A percentile compares a stretch with the other conserved stretches of the same genome.
Conservation (phyloP, 2,329 filamentous ascomycete genomes). For the Penicillium brasilianum region DNA sequence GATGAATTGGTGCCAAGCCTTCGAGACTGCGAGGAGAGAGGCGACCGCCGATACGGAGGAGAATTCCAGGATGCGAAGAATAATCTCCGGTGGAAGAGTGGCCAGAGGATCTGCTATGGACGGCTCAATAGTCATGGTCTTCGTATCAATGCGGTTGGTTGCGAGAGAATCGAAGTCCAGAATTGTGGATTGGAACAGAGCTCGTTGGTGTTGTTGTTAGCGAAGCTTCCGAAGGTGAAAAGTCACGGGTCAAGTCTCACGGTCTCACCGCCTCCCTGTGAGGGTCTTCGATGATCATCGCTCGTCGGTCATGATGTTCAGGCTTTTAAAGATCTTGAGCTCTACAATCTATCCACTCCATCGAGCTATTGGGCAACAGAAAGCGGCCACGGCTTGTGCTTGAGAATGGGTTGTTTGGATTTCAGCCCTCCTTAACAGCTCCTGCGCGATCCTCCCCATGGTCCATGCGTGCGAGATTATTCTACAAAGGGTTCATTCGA, state of each 20-base stretch:
- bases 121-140: slow-evolving; percentile 26
- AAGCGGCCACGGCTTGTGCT: too few relatives aligned
- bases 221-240: too few relatives aligned
- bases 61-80: slow-evolving; percentile 49
- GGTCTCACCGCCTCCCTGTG: neutral
- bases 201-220: too few relatives aligned
- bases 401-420: neutral
- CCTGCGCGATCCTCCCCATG: neutral
- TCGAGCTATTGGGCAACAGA: too few relatives aligned
- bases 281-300: neutral
- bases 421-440: too few relatives aligned
- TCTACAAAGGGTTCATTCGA: slow-evolving; percentile 31
- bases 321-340: too few relatives aligned
- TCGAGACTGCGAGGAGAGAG: slow-evolving; percentile 41
- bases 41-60: slow-evolving; percentile 42
- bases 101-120: slow-evolving; percentile 34
- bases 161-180: neutral
- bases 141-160: neutral
- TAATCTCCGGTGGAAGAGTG: slow-evolving; percentile 46
- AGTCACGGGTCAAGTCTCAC: too few relatives aligned
- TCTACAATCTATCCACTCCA: too few relatives aligned
- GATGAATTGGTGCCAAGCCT: slow-evolving; percentile 50
- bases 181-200: too few relatives aligned
- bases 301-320: too few relatives aligned
- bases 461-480: neutral